Conservation (phyloP, 176 grass and related monocot genomes). For the Poa pratensis region DNA sequence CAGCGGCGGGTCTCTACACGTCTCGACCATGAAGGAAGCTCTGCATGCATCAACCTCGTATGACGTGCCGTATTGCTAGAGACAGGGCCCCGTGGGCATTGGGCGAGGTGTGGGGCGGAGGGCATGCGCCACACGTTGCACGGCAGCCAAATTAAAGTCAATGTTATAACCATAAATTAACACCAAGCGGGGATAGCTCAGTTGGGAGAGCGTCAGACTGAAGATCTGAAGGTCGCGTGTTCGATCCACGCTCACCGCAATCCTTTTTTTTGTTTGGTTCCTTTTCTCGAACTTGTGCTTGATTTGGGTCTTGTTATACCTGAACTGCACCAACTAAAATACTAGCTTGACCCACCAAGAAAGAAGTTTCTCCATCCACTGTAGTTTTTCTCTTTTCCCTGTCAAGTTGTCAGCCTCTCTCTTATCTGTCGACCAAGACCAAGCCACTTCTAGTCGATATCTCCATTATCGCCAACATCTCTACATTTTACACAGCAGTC, state of each 20-base stretch:
- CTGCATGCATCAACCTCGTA: conserved; percentile 29
- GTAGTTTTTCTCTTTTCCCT: no score
- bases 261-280: no score
- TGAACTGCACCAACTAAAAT: no score
- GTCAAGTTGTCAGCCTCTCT: background rate
- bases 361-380: background rate
- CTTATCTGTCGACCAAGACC: background rate
- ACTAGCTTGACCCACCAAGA: background rate
- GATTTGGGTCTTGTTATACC: background rate
- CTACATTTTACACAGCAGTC: background rate
- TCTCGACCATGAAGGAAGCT: background rate
- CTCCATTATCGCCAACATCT: background rate
- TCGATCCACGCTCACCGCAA: conserved; percentile 92
- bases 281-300: background rate
- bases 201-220: conserved; percentile 95
- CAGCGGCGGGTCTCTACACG: no score
- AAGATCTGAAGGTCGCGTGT: conserved; percentile 99
- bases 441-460: background rate
- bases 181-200: conserved; percentile 77
- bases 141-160: no score
- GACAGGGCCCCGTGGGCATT: no score
- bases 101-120: no score
- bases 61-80: background rate
- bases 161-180: no score
- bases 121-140: no score